Conservation (phyloP, 2,329 filamentous ascomycete species). For the Didymella lethalis region DNA sequence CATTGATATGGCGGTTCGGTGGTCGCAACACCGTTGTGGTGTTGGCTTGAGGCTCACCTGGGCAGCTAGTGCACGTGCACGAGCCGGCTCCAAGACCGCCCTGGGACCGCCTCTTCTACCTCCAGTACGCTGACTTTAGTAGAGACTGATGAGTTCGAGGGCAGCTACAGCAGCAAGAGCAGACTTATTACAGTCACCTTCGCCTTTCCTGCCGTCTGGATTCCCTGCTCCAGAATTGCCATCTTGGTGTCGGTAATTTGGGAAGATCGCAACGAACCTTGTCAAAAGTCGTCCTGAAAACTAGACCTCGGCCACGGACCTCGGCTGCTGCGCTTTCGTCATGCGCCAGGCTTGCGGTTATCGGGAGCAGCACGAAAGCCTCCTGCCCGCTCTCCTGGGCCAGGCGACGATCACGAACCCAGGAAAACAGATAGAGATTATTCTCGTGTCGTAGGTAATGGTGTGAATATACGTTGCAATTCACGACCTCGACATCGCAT, state of each 20-base stretch:
- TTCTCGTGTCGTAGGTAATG: slow-evolving; percentile 3
- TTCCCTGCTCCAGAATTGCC: too few relatives aligned
- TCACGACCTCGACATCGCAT: slow-evolving; percentile 1
- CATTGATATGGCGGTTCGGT: slow-evolving; percentile 5
- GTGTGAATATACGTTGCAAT: background rate
- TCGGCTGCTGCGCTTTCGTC: slow-evolving; percentile 45
- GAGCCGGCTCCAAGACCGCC: slow-evolving; percentile 20
- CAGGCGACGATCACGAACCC: slow-evolving; percentile 7
- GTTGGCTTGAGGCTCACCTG: slow-evolving; percentile 26
- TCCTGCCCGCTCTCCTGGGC: slow-evolving; percentile 24
- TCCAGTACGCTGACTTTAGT: background rate
- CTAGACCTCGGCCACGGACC: slow-evolving; percentile 47
- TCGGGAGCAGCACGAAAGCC: slow-evolving; percentile 30
- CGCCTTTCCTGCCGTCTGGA: background rate
- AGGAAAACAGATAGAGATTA: slow-evolving; percentile 1
- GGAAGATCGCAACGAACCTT: too few relatives aligned
- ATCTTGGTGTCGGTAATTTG: too few relatives aligned
- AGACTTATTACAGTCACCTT: background rate
- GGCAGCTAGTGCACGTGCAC: slow-evolving; percentile 28
- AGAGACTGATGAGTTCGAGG: background rate
- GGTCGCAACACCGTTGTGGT: slow-evolving; percentile 29
- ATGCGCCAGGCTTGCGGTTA: slow-evolving; percentile 33
- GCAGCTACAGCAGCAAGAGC: background rate
- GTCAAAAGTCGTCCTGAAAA: background rate
- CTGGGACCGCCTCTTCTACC: slow-evolving; percentile 3